Conservation (phyloP, 345 rosid genomes). For the Pistacia integerrima region DNA sequence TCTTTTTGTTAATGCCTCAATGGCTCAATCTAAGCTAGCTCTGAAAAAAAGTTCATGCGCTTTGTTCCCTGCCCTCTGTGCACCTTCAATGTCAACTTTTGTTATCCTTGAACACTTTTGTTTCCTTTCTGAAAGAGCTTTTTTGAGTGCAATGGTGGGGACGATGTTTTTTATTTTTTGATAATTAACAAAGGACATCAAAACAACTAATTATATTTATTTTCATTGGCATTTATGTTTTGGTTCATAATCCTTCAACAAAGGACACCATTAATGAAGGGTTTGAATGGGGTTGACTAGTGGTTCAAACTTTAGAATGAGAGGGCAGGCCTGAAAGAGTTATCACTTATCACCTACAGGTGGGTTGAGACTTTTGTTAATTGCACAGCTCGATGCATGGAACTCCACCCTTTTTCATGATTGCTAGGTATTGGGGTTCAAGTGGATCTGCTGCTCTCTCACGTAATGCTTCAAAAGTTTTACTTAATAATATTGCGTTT, state of each 20-base stretch:
- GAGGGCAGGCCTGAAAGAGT: not conserved
- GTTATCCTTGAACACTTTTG: constrained; percentile 23
- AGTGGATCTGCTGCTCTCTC: constrained; percentile 23
- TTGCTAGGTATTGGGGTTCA: constrained; percentile 25
- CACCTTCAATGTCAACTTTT: constrained; percentile 38
- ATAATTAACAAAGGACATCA: not conserved
- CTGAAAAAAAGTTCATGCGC: constrained; percentile 32
- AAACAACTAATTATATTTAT: not conserved
- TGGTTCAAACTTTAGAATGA: constrained; percentile 3
- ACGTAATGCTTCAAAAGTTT: constrained; percentile 9
- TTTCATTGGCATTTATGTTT: not conserved
- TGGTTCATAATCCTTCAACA: not conserved
- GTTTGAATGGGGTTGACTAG: constrained; percentile 16
- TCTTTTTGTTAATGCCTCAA: constrained; percentile 1
- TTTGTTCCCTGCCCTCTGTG: constrained; percentile 32
- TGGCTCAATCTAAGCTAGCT: constrained; percentile 9
- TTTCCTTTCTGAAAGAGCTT: constrained; percentile 28
- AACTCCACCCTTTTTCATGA: constrained; percentile 34
- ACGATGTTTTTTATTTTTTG: not conserved
- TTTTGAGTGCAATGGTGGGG: constrained; percentile 34
- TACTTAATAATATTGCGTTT: constrained; percentile 9
- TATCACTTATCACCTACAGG: not conserved
- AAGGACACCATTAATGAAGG: not conserved
- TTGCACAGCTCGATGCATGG: constrained; percentile 49
- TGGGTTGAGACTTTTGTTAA: constrained; percentile 2